Evolutionary conservation across 129 eudicot genomes (phyloP).

Genomic region (Erigeron canadensis): DNA sequence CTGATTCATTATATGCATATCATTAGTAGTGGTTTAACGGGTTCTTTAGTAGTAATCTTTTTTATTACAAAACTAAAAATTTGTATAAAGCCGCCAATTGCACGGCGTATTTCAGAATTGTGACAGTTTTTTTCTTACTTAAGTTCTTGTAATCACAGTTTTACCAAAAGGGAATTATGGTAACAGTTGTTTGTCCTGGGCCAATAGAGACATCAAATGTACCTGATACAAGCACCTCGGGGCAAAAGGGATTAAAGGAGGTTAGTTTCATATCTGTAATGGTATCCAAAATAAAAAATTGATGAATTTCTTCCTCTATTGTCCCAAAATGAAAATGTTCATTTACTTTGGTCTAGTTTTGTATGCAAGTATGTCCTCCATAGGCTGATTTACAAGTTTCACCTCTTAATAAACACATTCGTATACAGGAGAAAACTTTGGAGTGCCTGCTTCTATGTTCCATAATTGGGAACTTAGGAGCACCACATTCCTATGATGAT

Average conservation of each 20-base stretch:
- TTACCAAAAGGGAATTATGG: slow-evolving; percentile 78
- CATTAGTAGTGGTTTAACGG: background rate
- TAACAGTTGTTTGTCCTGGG: slow-evolving; percentile 95
- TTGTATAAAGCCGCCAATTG: background rate
- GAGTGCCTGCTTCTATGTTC: no score
- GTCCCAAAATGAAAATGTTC: background rate
- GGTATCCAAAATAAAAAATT: background rate
- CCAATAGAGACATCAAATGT: slow-evolving; percentile 69
- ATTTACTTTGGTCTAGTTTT: background rate
- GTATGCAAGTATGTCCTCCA: no score
- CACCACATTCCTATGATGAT: background rate
- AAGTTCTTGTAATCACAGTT: slow-evolving; percentile 45
- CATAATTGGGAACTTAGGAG: no score
- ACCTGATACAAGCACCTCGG: slow-evolving; percentile 55
- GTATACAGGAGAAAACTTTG: no score
- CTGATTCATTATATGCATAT: background rate
- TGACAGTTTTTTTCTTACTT: background rate
- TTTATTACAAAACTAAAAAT: background rate
- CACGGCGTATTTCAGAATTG: no score
- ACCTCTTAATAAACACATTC: no score
- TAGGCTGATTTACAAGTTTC: no score
- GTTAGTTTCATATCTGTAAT: slow-evolving; percentile 35
- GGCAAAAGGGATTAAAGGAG: slow-evolving; percentile 45
- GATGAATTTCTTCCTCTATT: background rate
- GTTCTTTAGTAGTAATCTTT: no score